Evolutionary conservation across 1,284 basidiomycete genomes (phyloP).

Genomic region (Tilletia caries): DNA sequence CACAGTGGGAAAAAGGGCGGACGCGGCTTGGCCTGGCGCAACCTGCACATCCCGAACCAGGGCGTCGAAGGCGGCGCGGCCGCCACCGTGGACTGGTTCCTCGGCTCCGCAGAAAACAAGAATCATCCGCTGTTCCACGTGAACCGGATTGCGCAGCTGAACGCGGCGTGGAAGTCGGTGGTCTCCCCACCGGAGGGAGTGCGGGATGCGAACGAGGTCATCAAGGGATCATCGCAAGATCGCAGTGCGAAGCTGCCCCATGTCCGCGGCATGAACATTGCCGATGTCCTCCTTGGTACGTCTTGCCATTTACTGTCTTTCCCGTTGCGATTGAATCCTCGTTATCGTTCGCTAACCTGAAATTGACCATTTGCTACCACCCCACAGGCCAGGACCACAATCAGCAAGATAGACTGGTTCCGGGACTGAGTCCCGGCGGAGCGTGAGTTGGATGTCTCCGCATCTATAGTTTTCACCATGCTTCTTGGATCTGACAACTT

Average conservation of each 20-base stretch:
- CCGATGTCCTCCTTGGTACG: constrained; percentile 28
- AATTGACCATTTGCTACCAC: too few relatives aligned
- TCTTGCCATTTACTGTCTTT: too few relatives aligned
- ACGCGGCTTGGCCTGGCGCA: constrained; percentile 38
- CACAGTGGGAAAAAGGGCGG: background rate
- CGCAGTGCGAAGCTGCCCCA: constrained; percentile 28
- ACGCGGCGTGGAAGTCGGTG: constrained; percentile 34
- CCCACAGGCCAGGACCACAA: constrained; percentile 31
- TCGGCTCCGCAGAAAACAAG: constrained; percentile 22
- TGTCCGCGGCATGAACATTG: constrained; percentile 27
- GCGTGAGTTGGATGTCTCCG: constrained; percentile 15
- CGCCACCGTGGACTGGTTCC: constrained; percentile 38
- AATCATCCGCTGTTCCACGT: constrained; percentile 45
- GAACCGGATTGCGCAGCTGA: constrained; percentile 43
- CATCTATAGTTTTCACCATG: too few relatives aligned
- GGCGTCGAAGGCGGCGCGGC: constrained; percentile 18
- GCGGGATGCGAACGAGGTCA: constrained; percentile 27
- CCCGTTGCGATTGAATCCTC: too few relatives aligned
- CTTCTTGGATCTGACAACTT: too few relatives aligned
- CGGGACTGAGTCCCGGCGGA: constrained; percentile 25
- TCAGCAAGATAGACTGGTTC: constrained; percentile 27
- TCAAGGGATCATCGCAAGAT: constrained; percentile 30
- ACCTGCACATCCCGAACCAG: constrained; percentile 29
- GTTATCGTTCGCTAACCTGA: too few relatives aligned
- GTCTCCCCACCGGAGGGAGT: constrained; percentile 21